Conservation (phyloP, 768 basidiomycete genomes). For the Boletus vinaceobasis region DNA sequence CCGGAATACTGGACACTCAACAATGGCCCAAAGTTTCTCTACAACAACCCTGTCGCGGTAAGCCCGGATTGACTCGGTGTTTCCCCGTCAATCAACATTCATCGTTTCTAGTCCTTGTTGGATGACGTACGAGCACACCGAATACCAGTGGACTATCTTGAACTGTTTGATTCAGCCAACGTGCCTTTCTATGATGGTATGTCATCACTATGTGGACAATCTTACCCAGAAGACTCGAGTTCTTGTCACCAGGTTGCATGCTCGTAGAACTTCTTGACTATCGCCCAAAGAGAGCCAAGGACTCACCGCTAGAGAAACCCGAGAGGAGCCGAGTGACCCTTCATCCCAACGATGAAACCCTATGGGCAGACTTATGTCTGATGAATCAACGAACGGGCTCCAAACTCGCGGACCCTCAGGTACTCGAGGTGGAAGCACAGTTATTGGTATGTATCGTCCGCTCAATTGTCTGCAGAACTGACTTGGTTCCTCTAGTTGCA, state of each 20-base stretch:
- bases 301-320: slow-evolving; percentile 55
- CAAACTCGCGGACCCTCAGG: slow-evolving; percentile 69
- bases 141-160: slow-evolving; percentile 83
- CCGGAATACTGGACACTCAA: slow-evolving; percentile 82
- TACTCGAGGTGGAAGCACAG: slow-evolving; percentile 70
- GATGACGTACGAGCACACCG: slow-evolving; percentile 81
- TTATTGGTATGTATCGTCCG: slow-evolving; percentile 51
- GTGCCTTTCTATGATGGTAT: slow-evolving; percentile 84
- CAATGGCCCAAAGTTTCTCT: slow-evolving; percentile 75
- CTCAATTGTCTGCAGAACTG: background rate
- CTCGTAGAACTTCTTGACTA: slow-evolving; percentile 82
- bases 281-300: slow-evolving; percentile 55
- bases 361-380: slow-evolving; percentile 76
- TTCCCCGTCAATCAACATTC: slow-evolving; percentile 5
- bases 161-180: slow-evolving; percentile 68
- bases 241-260: slow-evolving; percentile 61
- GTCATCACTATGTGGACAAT: slow-evolving; percentile 16
- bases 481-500: slow-evolving; percentile 49
- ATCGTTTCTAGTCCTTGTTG: slow-evolving; percentile 55
- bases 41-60: slow-evolving; percentile 73
- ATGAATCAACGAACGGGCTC: slow-evolving; percentile 55
- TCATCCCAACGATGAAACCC: slow-evolving; percentile 71
- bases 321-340: slow-evolving; percentile 70
- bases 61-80: slow-evolving; percentile 9
- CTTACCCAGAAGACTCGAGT: background rate